A percentile compares a stretch with the other conserved stretches of the same genome.
phyloP scores from a whole-genome alignment of 1,284 basidiomycete species.

The Neonothopanus nambi region DNA sequence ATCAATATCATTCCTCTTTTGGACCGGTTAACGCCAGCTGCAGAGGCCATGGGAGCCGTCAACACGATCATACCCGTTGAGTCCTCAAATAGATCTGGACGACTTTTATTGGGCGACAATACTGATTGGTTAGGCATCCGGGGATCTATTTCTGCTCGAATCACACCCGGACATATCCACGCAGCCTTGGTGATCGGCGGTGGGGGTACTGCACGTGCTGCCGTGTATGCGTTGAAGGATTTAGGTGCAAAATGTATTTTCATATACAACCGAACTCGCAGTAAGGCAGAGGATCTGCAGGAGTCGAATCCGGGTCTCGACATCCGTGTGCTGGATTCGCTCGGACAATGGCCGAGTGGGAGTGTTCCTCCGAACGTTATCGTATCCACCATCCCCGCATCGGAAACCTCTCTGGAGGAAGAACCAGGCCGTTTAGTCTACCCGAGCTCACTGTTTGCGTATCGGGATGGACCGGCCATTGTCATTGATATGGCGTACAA shows the following conservation, averaged over 20 bases:
- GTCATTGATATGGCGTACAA: conserved; percentile 94
- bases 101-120: conserved; percentile 80
- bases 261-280: conserved; percentile 81
- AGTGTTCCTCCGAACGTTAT: conserved; percentile 66
- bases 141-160: conserved; percentile 50
- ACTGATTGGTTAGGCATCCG: conserved; percentile 91
- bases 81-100: conserved; percentile 21
- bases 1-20: conserved; percentile 83
- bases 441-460: conserved; percentile 53
- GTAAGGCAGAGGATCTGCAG: conserved; percentile 72
- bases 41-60: conserved; percentile 85
- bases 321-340: conserved; percentile 59
- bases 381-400: conserved; percentile 84
- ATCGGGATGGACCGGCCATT: conserved; percentile 51
- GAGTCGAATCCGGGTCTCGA: conserved; percentile 64
- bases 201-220: conserved; percentile 90
- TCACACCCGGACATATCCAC: conserved; percentile 34
- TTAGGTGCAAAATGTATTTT: conserved; percentile 74
- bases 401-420: conserved; percentile 53
- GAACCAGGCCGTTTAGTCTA: conserved; percentile 52
- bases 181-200: conserved; percentile 86
- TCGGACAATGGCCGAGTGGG: conserved; percentile 53
- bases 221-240: conserved; percentile 82
- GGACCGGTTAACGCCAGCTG: conserved; percentile 76
- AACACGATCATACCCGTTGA: conserved; percentile 79